Evolutionary conservation across 306 rosid species (phyloP).

Genomic region (Trifolium repens): DNA sequence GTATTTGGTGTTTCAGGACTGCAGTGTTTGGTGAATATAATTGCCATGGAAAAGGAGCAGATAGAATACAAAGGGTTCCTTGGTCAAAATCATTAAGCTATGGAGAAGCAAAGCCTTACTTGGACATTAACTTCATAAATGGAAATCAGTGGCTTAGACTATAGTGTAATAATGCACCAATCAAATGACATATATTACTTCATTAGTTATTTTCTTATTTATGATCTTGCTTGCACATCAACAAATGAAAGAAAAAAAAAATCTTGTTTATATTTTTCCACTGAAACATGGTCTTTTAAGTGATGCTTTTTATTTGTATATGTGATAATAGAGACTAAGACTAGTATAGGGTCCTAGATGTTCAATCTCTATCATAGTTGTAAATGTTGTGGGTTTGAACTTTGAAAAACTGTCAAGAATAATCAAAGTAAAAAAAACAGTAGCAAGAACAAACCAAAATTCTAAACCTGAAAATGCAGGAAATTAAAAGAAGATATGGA

Average conservation of each 20-base stretch:
- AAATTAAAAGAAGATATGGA: too few species aligned
- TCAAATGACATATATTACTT: slow-evolving; percentile 4
- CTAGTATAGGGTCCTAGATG: background rate
- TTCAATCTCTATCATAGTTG: background rate
- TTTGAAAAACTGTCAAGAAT: background rate
- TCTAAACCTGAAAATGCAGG: too few species aligned
- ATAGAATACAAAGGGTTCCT: slow-evolving; percentile 57
- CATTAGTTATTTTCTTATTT: slow-evolving; percentile 18
- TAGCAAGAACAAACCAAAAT: too few species aligned
- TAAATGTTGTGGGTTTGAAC: background rate
- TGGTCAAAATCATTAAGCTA: slow-evolving; percentile 72
- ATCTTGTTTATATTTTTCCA: background rate
- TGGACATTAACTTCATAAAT: slow-evolving; percentile 61
- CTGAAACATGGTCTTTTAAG: background rate
- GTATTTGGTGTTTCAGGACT: slow-evolving; percentile 58
- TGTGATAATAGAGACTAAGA: background rate
- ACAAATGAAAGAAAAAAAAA: too few species aligned
- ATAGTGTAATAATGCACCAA: slow-evolving; percentile 23
- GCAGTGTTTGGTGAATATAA: slow-evolving; percentile 74
- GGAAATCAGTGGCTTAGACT: slow-evolving; percentile 85
- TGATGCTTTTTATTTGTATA: slow-evolving; percentile 12
- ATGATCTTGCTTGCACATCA: background rate
- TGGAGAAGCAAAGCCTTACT: slow-evolving; percentile 61
- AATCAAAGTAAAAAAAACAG: background rate
- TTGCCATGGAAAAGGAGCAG: slow-evolving; percentile 77